phyloP scores from a whole-genome alignment of 306 rosid species.

The Cicer chorassanicum region DNA sequence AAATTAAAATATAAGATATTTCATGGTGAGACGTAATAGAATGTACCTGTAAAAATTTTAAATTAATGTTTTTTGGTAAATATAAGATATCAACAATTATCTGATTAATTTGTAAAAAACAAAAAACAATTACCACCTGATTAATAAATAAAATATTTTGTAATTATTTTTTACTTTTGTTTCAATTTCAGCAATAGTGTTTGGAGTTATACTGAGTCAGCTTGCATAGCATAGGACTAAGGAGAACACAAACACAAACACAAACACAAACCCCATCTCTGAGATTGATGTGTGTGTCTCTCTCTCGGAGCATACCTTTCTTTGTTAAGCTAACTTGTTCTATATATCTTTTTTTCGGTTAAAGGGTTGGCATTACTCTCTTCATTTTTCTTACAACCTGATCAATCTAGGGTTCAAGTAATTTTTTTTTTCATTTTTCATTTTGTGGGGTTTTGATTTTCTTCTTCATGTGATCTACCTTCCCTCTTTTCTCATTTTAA shows the following conservation, averaged over 20 bases:
- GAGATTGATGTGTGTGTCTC: constrained; percentile 54
- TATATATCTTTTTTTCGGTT: constrained; percentile 34
- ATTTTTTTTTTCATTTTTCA: not conserved
- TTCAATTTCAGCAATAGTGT: constrained; percentile 50
- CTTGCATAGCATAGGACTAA: not conserved
- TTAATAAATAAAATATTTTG: too few relatives aligned
- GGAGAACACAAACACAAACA: not conserved
- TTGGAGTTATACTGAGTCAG: constrained; percentile 46
- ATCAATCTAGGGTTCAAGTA: constrained; percentile 53
- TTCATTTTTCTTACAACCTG: constrained; percentile 4
- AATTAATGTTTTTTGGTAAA: too few relatives aligned
- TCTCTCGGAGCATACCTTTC: constrained; percentile 54
- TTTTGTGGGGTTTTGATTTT: constrained; percentile 36
- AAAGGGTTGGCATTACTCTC: constrained; percentile 44
- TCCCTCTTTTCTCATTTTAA: constrained; percentile 32
- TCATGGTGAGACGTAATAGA: too few relatives aligned
- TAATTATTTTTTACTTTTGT: not conserved
- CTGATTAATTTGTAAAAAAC: too few relatives aligned
- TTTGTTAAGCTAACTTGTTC: constrained; percentile 48
- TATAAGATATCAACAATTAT: too few relatives aligned
- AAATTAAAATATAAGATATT: too few relatives aligned
- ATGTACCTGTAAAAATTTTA: too few relatives aligned
- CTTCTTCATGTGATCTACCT: constrained; percentile 56
- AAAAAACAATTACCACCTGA: too few relatives aligned
- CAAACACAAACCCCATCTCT: constrained; percentile 39